Evolutionary conservation across 805 yeast genomes (phyloP).

Genomic region (Barnettozyma salicaria): DNA sequence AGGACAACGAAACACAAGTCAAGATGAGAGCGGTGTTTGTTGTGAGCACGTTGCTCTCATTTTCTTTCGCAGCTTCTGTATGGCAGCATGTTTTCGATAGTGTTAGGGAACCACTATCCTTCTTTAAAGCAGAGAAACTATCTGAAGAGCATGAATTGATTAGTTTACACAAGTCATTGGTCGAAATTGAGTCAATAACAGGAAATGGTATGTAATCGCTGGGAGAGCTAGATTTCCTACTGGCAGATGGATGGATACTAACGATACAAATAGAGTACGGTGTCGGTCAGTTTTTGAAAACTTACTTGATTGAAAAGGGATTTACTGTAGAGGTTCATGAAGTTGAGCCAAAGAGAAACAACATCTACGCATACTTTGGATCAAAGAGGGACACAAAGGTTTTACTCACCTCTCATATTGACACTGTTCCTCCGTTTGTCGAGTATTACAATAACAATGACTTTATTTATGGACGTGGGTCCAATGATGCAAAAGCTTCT

Average conservation of each 20-base stretch:
- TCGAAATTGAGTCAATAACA: conserved; percentile 23
- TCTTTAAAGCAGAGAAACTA: neutral
- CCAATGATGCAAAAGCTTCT: conserved; percentile 67
- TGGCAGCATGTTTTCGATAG: conserved; percentile 4
- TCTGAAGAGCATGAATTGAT: conserved; percentile 19
- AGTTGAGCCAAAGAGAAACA: conserved; percentile 34
- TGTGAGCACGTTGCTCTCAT: neutral
- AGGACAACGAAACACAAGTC: neutral
- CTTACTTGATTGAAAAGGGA: conserved; percentile 28
- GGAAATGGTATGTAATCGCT: conserved; percentile 10
- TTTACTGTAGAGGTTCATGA: conserved; percentile 45
- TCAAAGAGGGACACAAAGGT: conserved; percentile 35
- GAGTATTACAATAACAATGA: conserved; percentile 42
- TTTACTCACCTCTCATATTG: conserved; percentile 58
- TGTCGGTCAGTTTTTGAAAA: conserved; percentile 14
- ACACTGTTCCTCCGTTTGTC: conserved; percentile 65
- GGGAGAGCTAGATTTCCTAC: too few species aligned
- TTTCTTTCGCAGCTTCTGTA: conserved; percentile 2
- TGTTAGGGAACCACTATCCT: neutral
- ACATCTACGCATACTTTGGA: conserved; percentile 52
- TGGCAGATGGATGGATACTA: too few species aligned
- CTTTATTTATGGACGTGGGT: conserved; percentile 57
- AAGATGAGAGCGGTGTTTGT: neutral
- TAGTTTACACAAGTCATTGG: conserved; percentile 23
- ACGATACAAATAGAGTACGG: conserved; percentile 11